Evolutionary conservation across 2,329 filamentous ascomycete species (phyloP).

Genomic region (Claviceps sp.): DNA sequence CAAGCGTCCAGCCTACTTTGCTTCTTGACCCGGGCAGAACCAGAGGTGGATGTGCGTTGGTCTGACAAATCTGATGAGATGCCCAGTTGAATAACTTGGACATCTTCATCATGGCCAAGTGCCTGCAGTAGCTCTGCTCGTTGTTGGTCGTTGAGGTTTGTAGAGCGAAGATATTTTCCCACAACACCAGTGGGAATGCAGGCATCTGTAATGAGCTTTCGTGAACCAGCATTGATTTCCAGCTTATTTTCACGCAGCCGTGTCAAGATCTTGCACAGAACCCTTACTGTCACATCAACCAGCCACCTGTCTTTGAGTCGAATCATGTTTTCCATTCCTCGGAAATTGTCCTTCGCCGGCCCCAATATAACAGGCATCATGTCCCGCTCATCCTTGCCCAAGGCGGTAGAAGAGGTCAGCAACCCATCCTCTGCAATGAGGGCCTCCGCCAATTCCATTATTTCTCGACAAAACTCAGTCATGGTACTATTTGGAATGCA

Average conservation of each 20-base stretch:
- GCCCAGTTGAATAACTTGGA: constrained; percentile 33
- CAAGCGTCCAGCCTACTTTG: constrained; percentile 50
- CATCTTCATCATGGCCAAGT: constrained; percentile 43
- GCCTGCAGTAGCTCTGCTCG: constrained; percentile 67
- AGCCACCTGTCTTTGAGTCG: constrained; percentile 80
- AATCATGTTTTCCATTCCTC: constrained; percentile 76
- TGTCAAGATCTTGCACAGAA: constrained; percentile 72
- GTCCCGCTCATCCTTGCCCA: constrained; percentile 22
- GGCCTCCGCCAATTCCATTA: constrained; percentile 83
- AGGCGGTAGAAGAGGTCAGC: constrained; percentile 51
- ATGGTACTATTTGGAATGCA: constrained; percentile 63
- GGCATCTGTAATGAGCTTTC: constrained; percentile 51
- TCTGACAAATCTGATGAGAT: constrained; percentile 13
- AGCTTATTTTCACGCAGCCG: constrained; percentile 69
- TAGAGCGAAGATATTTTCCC: constrained; percentile 49
- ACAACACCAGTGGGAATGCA: constrained; percentile 43
- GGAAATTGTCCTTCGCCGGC: constrained; percentile 33
- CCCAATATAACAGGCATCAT: constrained; percentile 26
- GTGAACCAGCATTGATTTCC: constrained; percentile 48
- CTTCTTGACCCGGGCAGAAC: constrained; percentile 31
- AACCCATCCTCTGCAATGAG: constrained; percentile 77
- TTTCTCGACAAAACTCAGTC: constrained; percentile 87
- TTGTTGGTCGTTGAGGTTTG: constrained; percentile 70
- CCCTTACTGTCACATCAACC: constrained; percentile 64
- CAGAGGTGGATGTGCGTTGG: constrained; percentile 10